phyloP scores from a whole-genome alignment of 495 filamentous ascomycete genomes.

The Ascodesmis nigricans region DNA sequence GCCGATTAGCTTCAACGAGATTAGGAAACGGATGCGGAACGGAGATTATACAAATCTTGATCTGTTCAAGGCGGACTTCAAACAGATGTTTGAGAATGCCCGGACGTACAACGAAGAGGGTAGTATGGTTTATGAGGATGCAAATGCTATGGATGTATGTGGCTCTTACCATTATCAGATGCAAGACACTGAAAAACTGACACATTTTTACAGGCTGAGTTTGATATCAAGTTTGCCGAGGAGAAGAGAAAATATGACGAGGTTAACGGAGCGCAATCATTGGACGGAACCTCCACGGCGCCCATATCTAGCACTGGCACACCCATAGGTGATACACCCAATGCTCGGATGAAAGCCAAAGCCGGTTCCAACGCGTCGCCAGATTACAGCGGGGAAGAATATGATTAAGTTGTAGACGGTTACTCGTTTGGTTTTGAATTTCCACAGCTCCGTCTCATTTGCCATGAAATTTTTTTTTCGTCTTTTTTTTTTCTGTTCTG shows the following conservation, averaged over 20 bases:
- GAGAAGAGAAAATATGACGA: conserved; percentile 15
- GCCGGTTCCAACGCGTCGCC: not conserved
- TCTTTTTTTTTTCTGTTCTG: not conserved
- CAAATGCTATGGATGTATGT: conserved; percentile 68
- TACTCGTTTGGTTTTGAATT: too few species aligned
- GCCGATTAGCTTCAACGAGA: conserved; percentile 83
- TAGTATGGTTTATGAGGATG: conserved; percentile 76
- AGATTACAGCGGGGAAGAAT: not conserved
- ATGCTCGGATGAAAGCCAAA: conserved; percentile 17
- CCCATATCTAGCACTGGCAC: conserved; percentile 15
- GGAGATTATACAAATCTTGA: conserved; percentile 65
- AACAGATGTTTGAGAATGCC: conserved; percentile 70
- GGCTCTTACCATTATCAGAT: not conserved
- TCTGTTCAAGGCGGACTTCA: conserved; percentile 63
- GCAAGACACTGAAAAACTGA: not conserved
- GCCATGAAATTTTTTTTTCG: not conserved
- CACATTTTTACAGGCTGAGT: conserved; percentile 10
- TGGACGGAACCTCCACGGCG: conserved; percentile 17
- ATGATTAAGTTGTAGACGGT: too few species aligned
- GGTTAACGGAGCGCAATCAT: conserved; percentile 9
- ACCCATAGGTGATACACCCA: conserved; percentile 12
- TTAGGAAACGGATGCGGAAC: conserved; percentile 80
- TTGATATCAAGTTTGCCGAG: conserved; percentile 13
- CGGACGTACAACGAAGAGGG: conserved; percentile 88
- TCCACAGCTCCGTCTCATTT: conserved; percentile 3